Percentiles rank a stretch among this genome's conserved stretches.
These are phyloP conservation scores for Eutypa lata DNA, from an alignment of 2,329 filamentous ascomycete species.

Conservation along the genomic window DNA sequence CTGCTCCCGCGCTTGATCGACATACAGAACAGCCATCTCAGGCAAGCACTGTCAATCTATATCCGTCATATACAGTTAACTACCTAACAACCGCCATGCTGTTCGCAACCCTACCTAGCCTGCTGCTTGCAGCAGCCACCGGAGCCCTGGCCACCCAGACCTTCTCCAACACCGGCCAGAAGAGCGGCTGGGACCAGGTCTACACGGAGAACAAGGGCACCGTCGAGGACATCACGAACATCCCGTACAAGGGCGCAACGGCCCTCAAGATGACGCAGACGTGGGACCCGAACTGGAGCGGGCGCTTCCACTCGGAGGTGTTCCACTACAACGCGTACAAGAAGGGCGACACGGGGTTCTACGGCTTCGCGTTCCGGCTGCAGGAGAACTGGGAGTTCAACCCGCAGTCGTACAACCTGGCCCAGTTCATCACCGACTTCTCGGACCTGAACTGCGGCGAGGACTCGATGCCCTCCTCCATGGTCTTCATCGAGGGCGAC, in stretches of 20 bases:
- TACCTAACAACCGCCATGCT: not conserved
- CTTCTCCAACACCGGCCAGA: conserved; percentile 41
- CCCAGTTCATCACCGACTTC: conserved; percentile 51
- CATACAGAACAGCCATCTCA: not conserved
- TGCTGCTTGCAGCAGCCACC: conserved; percentile 19
- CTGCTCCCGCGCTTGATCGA: not conserved
- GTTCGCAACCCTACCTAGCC: not conserved
- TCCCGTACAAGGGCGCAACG: conserved; percentile 33
- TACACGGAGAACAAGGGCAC: conserved; percentile 40
- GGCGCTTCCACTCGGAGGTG: conserved; percentile 49
- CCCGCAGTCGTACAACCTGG: conserved; percentile 45
- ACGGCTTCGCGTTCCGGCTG: conserved; percentile 50
- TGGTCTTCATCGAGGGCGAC: conserved; percentile 44
- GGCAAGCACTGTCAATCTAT: not conserved
- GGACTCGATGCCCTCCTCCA: conserved; percentile 45
- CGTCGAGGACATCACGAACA: conserved; percentile 38
- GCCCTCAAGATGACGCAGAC: conserved; percentile 44
- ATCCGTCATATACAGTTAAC: not conserved
- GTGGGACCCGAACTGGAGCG: conserved; percentile 37
- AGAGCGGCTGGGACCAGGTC: conserved; percentile 35
- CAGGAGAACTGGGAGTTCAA: conserved; percentile 42
- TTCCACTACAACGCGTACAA: conserved; percentile 41
- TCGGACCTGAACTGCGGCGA: conserved; percentile 38
- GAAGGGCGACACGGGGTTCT: conserved; percentile 42
- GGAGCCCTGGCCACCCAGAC: conserved; percentile 29